Base-by-base conservation (phyloP, 805 yeast genomes). In the Candida parachauliodes region DNA sequence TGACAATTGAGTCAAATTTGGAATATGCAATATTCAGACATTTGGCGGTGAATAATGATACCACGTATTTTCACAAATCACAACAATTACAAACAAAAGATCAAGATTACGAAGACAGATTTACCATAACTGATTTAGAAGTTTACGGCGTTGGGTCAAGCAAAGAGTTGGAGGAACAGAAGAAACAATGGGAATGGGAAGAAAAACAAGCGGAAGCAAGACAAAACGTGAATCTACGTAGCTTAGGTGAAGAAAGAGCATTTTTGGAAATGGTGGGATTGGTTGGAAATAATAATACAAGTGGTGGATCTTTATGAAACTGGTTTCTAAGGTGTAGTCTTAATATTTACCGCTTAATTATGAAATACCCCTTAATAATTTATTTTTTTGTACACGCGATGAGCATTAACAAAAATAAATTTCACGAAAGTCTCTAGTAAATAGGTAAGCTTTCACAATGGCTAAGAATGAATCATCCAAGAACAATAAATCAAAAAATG, bases 131-230 rank as follows among this genome's bases (percentile, higher is more conserved):
- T 4, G 89, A 83, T 46, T 62, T 89, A 18, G 96, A 89, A 54
- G 95, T 88, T 0, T 85, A 93, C 89, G 98, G 98, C 0, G 75
- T 88, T 40, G 98, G 97, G 1, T 78, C 86, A 6, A 78, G 75
- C 8, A 77, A 80, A 42, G 95, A 87, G 47, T 62, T 88, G 32
- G 81, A 74, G 21, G 89, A 83, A 44, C 96, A 89, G 59, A 66
- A 72, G 32, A 77, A 75, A 49, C 74, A 75, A 42, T 84, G 95
- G 93, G 88, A 82, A 49, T 88, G 96, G 96, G 97, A 91, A 54
- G 83, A 82, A 52, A 68, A 78, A 34, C 96, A 88, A 54, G 95
- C 95, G 0, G 74, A 79, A 48, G 81, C 88, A 25, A 68, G 97
- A 36, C 83, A 82, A 49, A 70, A 76, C 20, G 74, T 88, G 2